phyloP scores from a whole-genome alignment of 2,329 filamentous ascomycete genomes.

The Fusarium denticulatum region DNA sequence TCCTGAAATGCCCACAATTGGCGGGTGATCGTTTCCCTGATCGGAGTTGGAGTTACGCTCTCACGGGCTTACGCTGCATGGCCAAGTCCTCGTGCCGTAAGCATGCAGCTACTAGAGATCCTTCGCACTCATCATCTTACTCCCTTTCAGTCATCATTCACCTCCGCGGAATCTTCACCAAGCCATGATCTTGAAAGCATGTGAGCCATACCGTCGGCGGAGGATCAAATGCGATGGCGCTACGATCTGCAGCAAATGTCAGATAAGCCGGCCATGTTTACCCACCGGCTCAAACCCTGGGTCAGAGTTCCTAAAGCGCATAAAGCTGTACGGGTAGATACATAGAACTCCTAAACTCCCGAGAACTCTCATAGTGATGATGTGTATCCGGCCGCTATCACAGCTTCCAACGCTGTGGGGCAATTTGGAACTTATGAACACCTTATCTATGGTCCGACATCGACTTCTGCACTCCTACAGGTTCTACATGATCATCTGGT shows the following conservation, averaged over 20 bases:
- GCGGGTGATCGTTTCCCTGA: neutral
- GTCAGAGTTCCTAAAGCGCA: no score
- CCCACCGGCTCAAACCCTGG: neutral
- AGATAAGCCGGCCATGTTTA: neutral
- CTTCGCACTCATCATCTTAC: no score
- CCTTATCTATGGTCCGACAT: neutral
- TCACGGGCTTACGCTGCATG: neutral
- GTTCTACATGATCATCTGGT: neutral
- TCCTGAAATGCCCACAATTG: neutral
- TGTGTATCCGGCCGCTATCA: no score
- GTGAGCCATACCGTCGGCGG: neutral
- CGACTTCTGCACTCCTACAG: neutral
- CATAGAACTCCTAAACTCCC: accelerated
- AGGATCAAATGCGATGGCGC: neutral
- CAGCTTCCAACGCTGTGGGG: neutral
- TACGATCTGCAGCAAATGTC: neutral
- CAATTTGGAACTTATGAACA: no score
- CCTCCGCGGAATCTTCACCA: neutral
- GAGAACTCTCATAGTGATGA: neutral
- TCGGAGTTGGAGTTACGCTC: neutral
- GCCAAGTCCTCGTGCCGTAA: neutral
- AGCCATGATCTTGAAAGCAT: neutral
- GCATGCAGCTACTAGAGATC: neutral
- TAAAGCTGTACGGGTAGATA: accelerated
- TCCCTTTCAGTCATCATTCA: accelerated